Conservation (phyloP, 305 asterid genomes). For the Fraxinus xanthoxyloides region DNA sequence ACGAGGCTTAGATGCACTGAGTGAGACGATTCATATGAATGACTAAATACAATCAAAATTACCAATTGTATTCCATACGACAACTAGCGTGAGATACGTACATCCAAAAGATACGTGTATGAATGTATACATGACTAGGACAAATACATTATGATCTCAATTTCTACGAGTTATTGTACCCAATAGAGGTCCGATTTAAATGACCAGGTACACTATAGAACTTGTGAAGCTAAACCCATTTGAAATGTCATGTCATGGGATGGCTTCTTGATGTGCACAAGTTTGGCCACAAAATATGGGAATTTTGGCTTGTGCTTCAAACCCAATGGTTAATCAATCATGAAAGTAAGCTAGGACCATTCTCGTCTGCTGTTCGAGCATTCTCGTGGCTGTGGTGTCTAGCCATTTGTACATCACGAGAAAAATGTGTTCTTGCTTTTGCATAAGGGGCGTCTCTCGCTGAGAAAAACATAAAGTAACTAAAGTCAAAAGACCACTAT, state of each 20-base stretch:
- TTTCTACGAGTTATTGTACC: background rate
- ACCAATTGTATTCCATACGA: background rate
- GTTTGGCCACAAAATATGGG: background rate
- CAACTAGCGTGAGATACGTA: background rate
- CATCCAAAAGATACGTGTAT: background rate
- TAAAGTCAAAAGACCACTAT: background rate
- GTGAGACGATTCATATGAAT: background rate
- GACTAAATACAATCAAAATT: background rate
- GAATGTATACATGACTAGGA: background rate
- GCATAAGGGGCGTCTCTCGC: constrained; percentile 97
- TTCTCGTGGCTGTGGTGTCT: constrained; percentile 64
- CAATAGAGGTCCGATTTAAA: background rate
- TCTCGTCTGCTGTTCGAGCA: constrained; percentile 75
- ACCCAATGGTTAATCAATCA: constrained; percentile 2
- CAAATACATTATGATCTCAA: background rate
- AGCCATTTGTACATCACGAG: constrained; percentile 78
- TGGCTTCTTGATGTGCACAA: background rate
- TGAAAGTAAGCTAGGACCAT: constrained; percentile 53
- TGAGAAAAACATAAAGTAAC: constrained; percentile 23
- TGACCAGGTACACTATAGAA: background rate
- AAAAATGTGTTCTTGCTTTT: constrained; percentile 66
- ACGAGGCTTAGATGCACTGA: background rate
- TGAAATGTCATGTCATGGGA: background rate
- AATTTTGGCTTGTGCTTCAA: background rate
- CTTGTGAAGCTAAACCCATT: background rate